Conservation (phyloP, 139 green algal genomes). For the Limnomonas spitsbergensis region DNA sequence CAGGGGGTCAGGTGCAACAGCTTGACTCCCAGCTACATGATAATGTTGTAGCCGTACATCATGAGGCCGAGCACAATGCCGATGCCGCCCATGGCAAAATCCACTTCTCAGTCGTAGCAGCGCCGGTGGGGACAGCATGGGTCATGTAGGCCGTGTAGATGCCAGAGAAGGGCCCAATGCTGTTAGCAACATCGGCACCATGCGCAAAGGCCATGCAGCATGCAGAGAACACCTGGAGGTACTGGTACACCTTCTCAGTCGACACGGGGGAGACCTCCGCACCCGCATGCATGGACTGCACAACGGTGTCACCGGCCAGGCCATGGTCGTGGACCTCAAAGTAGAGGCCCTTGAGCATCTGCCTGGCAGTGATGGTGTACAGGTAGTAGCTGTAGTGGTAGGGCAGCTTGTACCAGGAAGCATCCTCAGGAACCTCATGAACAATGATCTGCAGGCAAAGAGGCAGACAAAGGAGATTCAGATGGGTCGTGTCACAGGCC, state of each 20-base stretch:
- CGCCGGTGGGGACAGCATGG: slow-evolving; percentile 34
- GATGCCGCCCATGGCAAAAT: slow-evolving; percentile 70
- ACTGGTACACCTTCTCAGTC: slow-evolving; percentile 59
- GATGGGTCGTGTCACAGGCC: not conserved
- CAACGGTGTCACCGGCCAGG: not conserved
- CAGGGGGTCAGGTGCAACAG: slow-evolving; percentile 18
- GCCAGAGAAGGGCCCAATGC: slow-evolving; percentile 67
- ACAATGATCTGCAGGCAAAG: not conserved
- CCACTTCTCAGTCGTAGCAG: not conserved
- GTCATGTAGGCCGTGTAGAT: slow-evolving; percentile 53
- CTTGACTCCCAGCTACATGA: slow-evolving; percentile 18
- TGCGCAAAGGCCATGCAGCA: slow-evolving; percentile 81
- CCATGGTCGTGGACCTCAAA: slow-evolving; percentile 16
- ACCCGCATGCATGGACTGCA: slow-evolving; percentile 23
- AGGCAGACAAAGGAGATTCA: no score
- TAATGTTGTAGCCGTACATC: slow-evolving; percentile 58
- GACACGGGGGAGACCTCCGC: slow-evolving; percentile 60
- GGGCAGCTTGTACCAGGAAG: not conserved
- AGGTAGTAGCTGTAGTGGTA: not conserved
- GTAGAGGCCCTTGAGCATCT: slow-evolving; percentile 12
- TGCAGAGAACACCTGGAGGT: slow-evolving; percentile 62
- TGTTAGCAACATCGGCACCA: slow-evolving; percentile 75
- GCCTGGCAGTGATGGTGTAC: not conserved
- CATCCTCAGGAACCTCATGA: slow-evolving; percentile 1
- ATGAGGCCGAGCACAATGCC: slow-evolving; percentile 82